A percentile compares a stretch with the other conserved stretches of the same genome.
Evolutionary conservation across 208 protist species (phyloP).

Genomic region (Trichomonas gallinae): DNA sequence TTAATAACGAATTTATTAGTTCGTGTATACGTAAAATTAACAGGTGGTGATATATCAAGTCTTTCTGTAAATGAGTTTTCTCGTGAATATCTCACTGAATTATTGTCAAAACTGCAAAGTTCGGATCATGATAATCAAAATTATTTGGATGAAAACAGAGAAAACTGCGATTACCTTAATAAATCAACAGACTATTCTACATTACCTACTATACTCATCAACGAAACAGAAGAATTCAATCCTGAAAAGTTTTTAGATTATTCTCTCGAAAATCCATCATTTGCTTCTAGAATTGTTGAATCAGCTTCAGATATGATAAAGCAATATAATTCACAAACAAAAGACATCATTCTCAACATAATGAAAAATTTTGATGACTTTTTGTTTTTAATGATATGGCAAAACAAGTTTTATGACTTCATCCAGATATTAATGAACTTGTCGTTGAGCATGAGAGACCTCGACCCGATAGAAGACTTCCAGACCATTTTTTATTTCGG

Average conservation of each 20-base stretch:
- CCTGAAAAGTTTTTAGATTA: not conserved
- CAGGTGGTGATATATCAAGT: not conserved
- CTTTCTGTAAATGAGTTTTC: not conserved
- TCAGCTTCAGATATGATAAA: not conserved
- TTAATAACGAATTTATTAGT: not conserved
- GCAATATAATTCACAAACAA: not conserved
- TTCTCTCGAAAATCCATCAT: not conserved
- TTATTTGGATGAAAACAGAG: not conserved
- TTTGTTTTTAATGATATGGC: not conserved
- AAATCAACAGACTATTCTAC: not conserved
- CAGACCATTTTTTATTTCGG: not conserved
- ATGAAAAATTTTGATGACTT: not conserved
- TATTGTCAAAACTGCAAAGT: not conserved
- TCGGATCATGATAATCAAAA: not conserved
- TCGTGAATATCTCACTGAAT: not conserved
- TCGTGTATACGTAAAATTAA: not conserved
- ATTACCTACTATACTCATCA: not conserved
- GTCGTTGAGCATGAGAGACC: not conserved
- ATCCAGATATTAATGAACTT: not conserved
- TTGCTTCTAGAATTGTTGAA: not conserved
- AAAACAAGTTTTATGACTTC: not conserved
- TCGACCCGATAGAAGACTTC: not conserved
- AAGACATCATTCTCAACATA: not conserved
- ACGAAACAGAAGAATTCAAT: not conserved
- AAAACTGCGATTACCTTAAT: not conserved